Percentiles rank a stretch among this genome's conserved stretches.
phyloP scores from a whole-genome alignment of 1,139 yeast genomes.

The Geotrichum australiense region DNA sequence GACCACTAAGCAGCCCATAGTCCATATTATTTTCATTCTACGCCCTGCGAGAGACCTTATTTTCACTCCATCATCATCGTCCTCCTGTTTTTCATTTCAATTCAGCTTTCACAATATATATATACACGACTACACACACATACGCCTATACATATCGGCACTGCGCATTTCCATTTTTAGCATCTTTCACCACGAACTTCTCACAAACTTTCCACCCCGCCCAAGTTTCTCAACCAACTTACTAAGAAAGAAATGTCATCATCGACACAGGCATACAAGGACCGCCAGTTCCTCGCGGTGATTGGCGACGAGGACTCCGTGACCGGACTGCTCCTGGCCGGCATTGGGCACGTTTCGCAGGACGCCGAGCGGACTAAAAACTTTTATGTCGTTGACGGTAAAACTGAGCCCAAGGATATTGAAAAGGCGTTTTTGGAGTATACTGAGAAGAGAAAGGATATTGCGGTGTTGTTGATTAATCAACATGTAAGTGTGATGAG shows the following conservation, averaged over 20 bases:
- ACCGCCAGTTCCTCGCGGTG: slow-evolving; percentile 78
- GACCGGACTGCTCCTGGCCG: slow-evolving; percentile 92
- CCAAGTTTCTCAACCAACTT: not conserved
- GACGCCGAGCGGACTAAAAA: slow-evolving; percentile 60
- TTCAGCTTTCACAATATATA: no score
- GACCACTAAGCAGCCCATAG: no score
- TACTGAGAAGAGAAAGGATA: slow-evolving; percentile 73
- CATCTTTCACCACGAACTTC: not conserved
- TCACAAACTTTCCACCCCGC: not conserved
- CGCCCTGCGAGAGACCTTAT: no score
- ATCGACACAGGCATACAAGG: slow-evolving; percentile 33
- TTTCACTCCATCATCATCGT: no score
- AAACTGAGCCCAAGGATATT: slow-evolving; percentile 70
- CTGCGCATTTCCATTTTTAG: not conserved
- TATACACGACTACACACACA: no score
- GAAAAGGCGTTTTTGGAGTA: slow-evolving; percentile 69
- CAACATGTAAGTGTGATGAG: slow-evolving; percentile 52
- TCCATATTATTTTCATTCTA: no score
- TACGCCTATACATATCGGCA: no score
- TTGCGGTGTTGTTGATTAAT: slow-evolving; percentile 85
- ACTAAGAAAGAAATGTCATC: slow-evolving; percentile 11
- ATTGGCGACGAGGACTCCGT: slow-evolving; percentile 97
- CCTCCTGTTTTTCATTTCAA: no score
- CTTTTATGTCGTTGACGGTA: slow-evolving; percentile 72
- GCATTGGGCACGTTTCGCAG: slow-evolving; percentile 76